Base-by-base conservation (phyloP, 257 asterid genomes). In the Jaltomata sinuosa region DNA sequence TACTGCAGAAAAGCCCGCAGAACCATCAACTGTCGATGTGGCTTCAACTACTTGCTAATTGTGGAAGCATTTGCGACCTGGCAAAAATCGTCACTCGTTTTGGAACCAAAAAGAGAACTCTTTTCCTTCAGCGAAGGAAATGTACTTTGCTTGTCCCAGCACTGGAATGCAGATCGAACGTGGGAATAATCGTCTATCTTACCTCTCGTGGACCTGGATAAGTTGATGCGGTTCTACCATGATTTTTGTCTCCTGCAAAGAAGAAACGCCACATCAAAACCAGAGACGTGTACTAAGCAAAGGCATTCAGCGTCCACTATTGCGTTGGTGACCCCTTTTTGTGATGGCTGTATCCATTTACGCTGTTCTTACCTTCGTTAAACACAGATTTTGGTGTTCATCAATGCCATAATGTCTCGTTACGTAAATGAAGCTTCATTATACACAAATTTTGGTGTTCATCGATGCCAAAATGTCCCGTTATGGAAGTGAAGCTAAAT, bases 11-110 rank as follows among this genome's bases (percentile, higher is more conserved):
- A 79, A 83, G 25, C 38, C 77, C 38, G 53, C 38, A 21, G 74
- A 80, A 34, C 77, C 87, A 27, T 65, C 87, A 36, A 40, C 29
- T 31, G 40, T 54, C 57, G 83, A 68, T 18, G 87, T 80, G 64
- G 84, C 53, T 83, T 79, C 87, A 78, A 65, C 19, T 52, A 29
- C 87, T 22, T 10, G 49, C 62, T 82, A 49, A 77, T 77, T 15
- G 27, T 77, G 62, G 81, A 27, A 49, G 45, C 81, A 49, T 76
- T 49, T 47, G 49, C 62, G 11, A 49, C 16, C 19, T 77, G 40
- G 18, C 9, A 21, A 34, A 32, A 67, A n/a, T n/a, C n/a, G n/a
- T n/a, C n/a, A n/a, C n/a, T n/a, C n/a, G n/a, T 67, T 25, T 32
- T 59, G 29, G n/a, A n/a, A n/a, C n/a, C 64, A 21, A n/a, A 21